Evolutionary conservation across 192 early-diverging fungal species (phyloP), one percentile per base, ranked within the genome.

Genomic region (Linnemannia zychae): DNA sequence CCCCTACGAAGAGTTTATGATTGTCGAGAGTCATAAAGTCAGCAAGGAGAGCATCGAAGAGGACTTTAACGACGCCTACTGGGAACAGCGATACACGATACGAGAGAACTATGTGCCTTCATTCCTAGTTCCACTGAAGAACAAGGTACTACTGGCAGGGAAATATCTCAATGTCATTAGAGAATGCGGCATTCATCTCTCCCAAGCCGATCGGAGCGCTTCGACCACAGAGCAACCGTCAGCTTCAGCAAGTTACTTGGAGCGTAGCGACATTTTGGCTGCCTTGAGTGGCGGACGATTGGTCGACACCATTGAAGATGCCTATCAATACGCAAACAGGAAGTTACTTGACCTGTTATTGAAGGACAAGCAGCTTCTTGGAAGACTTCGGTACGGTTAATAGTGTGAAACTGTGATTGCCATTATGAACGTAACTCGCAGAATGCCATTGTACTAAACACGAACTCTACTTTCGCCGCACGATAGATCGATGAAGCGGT

Each of bases 141-240:
- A 90, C 6, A 97, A 97, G 85, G 95, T 99, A 67, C 81, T 99
- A 75, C 87, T 94, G 24, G 95, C 98, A 0, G 99, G 99, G 49
- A 98, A 97, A 85, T 99, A 99, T 81, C 86, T 99, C 60, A 99
- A 99, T 84, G 97, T 98, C 2, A 90, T 99, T 33, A 89, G 95
- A 1, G 97, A 96, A 72, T 98, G 96, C 82, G 93, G 93, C n/a
- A 90, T 92, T 9, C 83, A 79, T 77, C 76, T 73, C 74, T 63
- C 89, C 33, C 46, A 80, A 22, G 87, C 74, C 20, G 86, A 88
- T 24, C 76, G 88, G 49, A 78, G 31, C 15, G 80, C 34, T 70
- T 74, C 77, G 46, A 46, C 66, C 77, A 65, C 78, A 46, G 28
- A 78, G 47, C 68, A 88, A 74, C 31, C 80, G 71, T 52, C 77